These are phyloP conservation scores for Cylindrotheca fusiformis DNA, from an alignment of 108 stramenopile species.

Conservation along the genomic window DNA sequence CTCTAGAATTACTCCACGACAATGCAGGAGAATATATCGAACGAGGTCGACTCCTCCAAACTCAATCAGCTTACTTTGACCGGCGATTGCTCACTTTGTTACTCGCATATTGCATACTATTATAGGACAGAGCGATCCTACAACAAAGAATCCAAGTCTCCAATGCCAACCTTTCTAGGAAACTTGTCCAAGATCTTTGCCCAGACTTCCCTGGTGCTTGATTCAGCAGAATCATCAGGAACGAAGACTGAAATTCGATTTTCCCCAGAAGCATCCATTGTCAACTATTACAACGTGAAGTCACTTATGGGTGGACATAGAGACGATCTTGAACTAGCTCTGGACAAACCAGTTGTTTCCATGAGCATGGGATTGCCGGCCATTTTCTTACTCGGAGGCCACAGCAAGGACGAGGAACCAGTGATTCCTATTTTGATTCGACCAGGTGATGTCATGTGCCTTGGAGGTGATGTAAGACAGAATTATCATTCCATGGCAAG, in stretches of 20 bases:
- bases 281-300: slow-evolving; percentile 62
- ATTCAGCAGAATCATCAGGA: background rate
- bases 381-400: slow-evolving; percentile 64
- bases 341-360: slow-evolving; percentile 62
- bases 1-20: no score
- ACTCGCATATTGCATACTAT: no score
- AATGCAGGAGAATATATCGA: no score
- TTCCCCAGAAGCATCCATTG: slow-evolving; percentile 55
- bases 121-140: slow-evolving; percentile 45
- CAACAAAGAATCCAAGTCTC: slow-evolving; percentile 34
- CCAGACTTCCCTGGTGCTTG: slow-evolving; percentile 9
- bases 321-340: slow-evolving; percentile 59
- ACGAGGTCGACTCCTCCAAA: no score
- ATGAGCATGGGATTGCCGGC: slow-evolving; percentile 56
- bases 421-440: slow-evolving; percentile 58
- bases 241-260: slow-evolving; percentile 16
- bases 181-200: slow-evolving; percentile 37
- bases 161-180: slow-evolving; percentile 37
- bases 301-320: slow-evolving; percentile 65
- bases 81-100: no score
- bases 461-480: slow-evolving; percentile 53
- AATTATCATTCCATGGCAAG: slow-evolving; percentile 69
- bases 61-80: no score
- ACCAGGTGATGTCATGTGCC: slow-evolving; percentile 60
- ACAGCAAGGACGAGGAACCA: slow-evolving; percentile 45